phyloP scores from a whole-genome alignment of 257 asterid species.

The Sherardia arvensis region DNA sequence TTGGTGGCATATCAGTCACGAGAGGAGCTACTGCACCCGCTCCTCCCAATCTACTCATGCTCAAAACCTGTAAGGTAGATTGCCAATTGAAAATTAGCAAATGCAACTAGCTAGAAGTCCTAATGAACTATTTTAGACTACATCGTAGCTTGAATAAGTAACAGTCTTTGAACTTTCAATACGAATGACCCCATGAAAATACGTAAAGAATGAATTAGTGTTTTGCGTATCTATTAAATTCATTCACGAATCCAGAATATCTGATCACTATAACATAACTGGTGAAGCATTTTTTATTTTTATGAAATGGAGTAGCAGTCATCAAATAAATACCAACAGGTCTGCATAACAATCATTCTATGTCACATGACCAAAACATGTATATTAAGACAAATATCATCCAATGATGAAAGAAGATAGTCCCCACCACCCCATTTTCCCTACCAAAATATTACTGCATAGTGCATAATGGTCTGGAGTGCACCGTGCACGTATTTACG shows the following conservation, averaged over 20 bases:
- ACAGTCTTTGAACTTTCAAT: neutral
- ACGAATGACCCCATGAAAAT: neutral
- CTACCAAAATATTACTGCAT: neutral
- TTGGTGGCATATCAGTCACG: constrained; percentile 81
- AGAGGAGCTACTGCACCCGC: constrained; percentile 99
- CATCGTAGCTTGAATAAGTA: neutral
- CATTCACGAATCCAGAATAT: neutral
- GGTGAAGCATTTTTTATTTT: neutral
- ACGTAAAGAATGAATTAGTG: neutral
- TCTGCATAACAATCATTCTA: neutral
- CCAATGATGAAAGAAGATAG: constrained; percentile 5
- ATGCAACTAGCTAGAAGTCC: constrained; percentile 10
- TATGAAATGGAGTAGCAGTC: neutral
- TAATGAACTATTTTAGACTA: constrained; percentile 4
- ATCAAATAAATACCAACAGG: neutral
- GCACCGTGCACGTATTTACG: neutral
- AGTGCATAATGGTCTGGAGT: neutral
- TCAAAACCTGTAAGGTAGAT: constrained; percentile 62
- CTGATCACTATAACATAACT: neutral
- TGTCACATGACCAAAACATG: neutral
- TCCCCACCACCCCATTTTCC: neutral
- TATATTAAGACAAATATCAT: neutral
- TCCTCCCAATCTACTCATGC: constrained; percentile 99
- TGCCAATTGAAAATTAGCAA: constrained; percentile 1
- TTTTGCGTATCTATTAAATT: neutral